phyloP scores from a whole-genome alignment of 371 early-diverging fungal genomes.

The Quaeritorhiza haematococci region DNA sequence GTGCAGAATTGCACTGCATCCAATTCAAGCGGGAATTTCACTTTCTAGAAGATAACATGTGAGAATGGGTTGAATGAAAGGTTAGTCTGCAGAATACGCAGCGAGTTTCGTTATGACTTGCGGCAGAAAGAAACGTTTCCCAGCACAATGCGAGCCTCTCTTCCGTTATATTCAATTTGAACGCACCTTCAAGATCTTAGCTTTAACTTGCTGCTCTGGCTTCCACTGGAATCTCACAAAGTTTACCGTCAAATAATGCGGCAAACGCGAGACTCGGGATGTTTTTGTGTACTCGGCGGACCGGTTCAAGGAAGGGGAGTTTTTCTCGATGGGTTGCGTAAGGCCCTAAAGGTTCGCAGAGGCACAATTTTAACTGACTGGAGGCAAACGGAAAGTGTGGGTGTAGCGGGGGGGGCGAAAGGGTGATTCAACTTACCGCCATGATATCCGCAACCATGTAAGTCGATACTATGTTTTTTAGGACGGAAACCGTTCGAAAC shows the following conservation, averaged over 20 bases:
- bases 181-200: conserved; percentile 76
- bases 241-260: conserved; percentile 82
- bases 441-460: too few species aligned
- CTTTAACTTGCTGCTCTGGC: conserved; percentile 70
- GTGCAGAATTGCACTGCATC: conserved; percentile 85
- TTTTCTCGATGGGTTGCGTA: conserved; percentile 83
- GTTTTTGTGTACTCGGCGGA: conserved; percentile 75
- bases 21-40: conserved; percentile 88
- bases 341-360: conserved; percentile 46
- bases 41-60: conserved; percentile 50
- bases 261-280: conserved; percentile 75
- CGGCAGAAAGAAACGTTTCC: too few species aligned
- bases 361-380: too few species aligned
- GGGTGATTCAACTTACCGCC: neutral
- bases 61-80: conserved; percentile 4
- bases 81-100: too few species aligned
- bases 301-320: conserved; percentile 72
- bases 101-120: too few species aligned
- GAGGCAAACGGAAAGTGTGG: too few species aligned
- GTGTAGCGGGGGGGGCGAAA: too few species aligned
- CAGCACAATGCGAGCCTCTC: neutral
- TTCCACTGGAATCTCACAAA: conserved; percentile 98
- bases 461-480: too few species aligned
- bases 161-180: neutral
- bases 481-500: too few species aligned